phyloP scores from a whole-genome alignment of 2,329 filamentous ascomycete genomes.

The Podosphaera leucotricha region DNA sequence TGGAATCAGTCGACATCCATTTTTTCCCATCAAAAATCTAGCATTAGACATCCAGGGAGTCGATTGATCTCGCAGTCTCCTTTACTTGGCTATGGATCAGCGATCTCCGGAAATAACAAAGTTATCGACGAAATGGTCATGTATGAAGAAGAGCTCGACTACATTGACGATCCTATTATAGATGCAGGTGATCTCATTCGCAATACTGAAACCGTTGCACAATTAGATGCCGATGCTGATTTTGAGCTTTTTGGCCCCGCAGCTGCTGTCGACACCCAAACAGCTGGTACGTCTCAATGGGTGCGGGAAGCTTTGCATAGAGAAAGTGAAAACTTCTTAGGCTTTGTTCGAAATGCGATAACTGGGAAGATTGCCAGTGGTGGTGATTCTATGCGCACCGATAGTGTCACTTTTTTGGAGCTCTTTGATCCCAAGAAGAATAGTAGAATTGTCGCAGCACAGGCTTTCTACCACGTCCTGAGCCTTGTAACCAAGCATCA shows the following conservation, averaged over 20 bases:
- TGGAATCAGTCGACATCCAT: conserved; percentile 39
- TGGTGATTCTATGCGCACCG: conserved; percentile 1
- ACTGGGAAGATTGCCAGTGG: conserved; percentile 5
- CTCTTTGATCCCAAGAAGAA: conserved; percentile 33
- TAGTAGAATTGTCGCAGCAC: conserved; percentile 39
- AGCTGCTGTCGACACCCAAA: conserved; percentile 23
- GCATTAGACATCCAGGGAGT: conserved; percentile 3
- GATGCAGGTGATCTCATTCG: background rate
- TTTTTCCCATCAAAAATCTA: conserved; percentile 23
- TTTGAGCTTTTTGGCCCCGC: conserved; percentile 21
- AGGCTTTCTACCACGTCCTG: conserved; percentile 54
- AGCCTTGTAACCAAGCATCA: conserved; percentile 41
- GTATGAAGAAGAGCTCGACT: conserved; percentile 11
- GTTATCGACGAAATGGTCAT: conserved; percentile 8
- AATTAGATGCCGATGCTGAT: conserved; percentile 12
- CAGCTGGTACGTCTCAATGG: conserved; percentile 23
- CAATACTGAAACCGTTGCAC: background rate
- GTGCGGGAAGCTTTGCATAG: conserved; percentile 27
- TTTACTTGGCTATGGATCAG: conserved; percentile 25
- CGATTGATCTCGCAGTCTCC: conserved; percentile 36
- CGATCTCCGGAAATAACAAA: conserved; percentile 8
- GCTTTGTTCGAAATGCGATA: conserved; percentile 29
- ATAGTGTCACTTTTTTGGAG: conserved; percentile 41
- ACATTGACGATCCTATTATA: conserved; percentile 1
- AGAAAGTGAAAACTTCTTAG: conserved; percentile 38